Conservation (phyloP, 2,329 filamentous ascomycete genomes). For the Botryotinia calthae region DNA sequence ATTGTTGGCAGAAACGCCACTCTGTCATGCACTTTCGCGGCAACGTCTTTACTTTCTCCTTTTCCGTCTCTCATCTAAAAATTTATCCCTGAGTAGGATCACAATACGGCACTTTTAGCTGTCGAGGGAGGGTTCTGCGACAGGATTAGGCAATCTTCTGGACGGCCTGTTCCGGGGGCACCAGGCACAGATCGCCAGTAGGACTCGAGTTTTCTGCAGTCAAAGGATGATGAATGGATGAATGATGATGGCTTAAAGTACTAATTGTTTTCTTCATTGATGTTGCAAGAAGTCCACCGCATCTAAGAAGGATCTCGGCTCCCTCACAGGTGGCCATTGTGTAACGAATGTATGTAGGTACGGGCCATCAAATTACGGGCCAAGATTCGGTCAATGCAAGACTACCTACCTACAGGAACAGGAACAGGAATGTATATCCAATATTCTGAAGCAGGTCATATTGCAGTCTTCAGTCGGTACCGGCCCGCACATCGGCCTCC, state of each 20-base stretch:
- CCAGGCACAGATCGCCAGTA: constrained; percentile 1
- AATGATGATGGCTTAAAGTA: neutral
- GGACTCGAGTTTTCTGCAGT: neutral
- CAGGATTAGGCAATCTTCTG: constrained; percentile 1
- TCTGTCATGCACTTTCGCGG: constrained; percentile 22
- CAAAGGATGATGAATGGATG: constrained; percentile 2
- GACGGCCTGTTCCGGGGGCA: neutral
- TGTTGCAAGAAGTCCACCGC: neutral
- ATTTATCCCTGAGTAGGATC: neutral
- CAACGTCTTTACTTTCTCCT: constrained; percentile 13
- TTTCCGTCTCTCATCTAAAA: neutral
- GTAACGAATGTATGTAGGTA: constrained; percentile 8
- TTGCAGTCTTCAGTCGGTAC: constrained; percentile 17
- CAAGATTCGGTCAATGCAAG: constrained; percentile 14
- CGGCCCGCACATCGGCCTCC: constrained; percentile 17
- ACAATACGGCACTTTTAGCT: neutral
- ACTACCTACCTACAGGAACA: constrained; percentile 1
- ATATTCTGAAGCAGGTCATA: constrained; percentile 1
- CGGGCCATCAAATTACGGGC: neutral
- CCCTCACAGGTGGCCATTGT: neutral
- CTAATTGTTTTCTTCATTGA: neutral
- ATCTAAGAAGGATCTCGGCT: constrained; percentile 8
- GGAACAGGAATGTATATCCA: neutral
- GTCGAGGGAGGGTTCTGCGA: neutral
- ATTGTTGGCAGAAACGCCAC: constrained; percentile 19